A percentile compares a stretch with the other conserved stretches of the same genome.
phyloP scores from a whole-genome alignment of 2,329 filamentous ascomycete species.

The Verticillium zaregamsianum region DNA sequence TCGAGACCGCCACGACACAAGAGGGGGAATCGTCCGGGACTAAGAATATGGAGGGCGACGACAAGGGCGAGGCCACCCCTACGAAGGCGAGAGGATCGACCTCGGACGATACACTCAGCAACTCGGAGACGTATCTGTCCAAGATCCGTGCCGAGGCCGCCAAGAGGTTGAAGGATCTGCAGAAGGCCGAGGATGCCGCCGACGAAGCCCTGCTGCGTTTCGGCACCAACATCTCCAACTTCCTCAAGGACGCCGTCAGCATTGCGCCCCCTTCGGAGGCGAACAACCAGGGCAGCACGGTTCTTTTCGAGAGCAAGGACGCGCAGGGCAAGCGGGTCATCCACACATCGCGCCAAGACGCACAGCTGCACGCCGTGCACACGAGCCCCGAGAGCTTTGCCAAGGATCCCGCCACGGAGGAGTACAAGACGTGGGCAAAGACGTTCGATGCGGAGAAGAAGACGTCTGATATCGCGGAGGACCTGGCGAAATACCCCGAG shows the following conservation, averaged over 20 bases:
- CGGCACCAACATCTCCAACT: slow-evolving; percentile 83
- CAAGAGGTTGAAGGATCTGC: slow-evolving; percentile 81
- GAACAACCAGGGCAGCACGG: slow-evolving; percentile 47
- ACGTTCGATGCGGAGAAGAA: slow-evolving; percentile 78
- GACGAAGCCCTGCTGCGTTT: slow-evolving; percentile 93
- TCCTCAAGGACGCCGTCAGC: slow-evolving; percentile 83
- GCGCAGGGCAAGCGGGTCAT: slow-evolving; percentile 87
- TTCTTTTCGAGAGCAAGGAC: slow-evolving; percentile 93
- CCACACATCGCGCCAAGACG: slow-evolving; percentile 90
- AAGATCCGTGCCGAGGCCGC: slow-evolving; percentile 73
- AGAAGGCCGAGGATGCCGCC: slow-evolving; percentile 89
- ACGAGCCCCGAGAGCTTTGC: slow-evolving; percentile 77
- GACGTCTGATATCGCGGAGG: slow-evolving; percentile 76
- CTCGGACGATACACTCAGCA: slow-evolving; percentile 38
- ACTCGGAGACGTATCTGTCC: slow-evolving; percentile 63
- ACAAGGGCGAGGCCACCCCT: slow-evolving; percentile 41
- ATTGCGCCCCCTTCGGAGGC: slow-evolving; percentile 69
- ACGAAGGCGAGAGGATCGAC: slow-evolving; percentile 33
- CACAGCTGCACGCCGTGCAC: slow-evolving; percentile 93
- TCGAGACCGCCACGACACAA: slow-evolving; percentile 41
- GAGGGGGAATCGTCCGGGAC: slow-evolving; percentile 13
- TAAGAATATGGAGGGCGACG: slow-evolving; percentile 15
- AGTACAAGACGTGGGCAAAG: slow-evolving; percentile 70
- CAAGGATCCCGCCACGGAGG: slow-evolving; percentile 70
- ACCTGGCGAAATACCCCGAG: slow-evolving; percentile 84